Base-by-base conservation (phyloP, 1,139 yeast species). In the Entelexis sorbosivorans region DNA sequence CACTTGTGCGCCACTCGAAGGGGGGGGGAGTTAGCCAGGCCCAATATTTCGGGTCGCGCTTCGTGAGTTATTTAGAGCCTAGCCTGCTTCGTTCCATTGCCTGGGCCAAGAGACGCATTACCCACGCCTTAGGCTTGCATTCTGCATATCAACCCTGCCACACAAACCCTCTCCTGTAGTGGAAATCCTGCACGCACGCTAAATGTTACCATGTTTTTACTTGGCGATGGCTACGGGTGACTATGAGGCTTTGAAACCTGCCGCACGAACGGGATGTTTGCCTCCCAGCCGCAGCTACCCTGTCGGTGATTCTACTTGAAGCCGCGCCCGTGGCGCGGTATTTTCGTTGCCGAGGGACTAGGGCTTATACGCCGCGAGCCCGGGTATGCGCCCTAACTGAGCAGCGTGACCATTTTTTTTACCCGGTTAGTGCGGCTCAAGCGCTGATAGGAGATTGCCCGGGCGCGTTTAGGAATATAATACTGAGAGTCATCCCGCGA, bases 61-160 rank as follows among this genome's bases (percentile, higher is more conserved):
- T 34, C 36, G 22, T 34, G 36, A 34, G 36, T 17, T 34, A 34
- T 34, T 34, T 34, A 34, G 36, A 16, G 22, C 22, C 22, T 5
- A 35, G 39, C 26, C 26, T n/a, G 32, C 32, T 38, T 26, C 10
- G 44, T 19, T 40, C 24, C 9, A 3, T 17, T 26, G 44, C 44
- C 35, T 29, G 44, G 28, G 44, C 44, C 34, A 29, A 22, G 33
- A 39, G 43, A 39, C 24, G 28, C 34, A 17, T 17, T 29, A n/a
- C 44, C 44, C 44, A n/a, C 28, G 17, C 44, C 39, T 24, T 40
- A 11, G 26, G 14, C 35, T 40, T 40, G 44, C 44, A 40, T 32
- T 28, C 22, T 40, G 44, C 44, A 40, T 40, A 13, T 17, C 26
- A 40, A 40, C 44, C 31, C 33, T 28, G 22, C n/a, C 14, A 14